Evolutionary conservation across 2,329 filamentous ascomycete species (phyloP).

Genomic region (Clarireedia sp.): DNA sequence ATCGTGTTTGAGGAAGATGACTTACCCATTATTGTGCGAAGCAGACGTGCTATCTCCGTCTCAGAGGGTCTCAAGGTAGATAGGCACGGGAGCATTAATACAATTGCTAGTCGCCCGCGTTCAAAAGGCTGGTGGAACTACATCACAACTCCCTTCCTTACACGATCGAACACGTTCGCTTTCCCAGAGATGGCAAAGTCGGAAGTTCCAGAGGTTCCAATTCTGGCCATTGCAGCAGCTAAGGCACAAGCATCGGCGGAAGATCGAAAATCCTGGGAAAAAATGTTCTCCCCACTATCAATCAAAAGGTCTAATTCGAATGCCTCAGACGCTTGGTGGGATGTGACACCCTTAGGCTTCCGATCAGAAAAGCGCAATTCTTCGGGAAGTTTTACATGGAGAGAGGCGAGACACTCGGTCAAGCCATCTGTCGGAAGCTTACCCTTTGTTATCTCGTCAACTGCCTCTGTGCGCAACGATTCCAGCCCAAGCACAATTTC

Average conservation of each 20-base stretch:
- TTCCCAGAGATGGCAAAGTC: conserved; percentile 10
- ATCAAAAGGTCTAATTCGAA: conserved; percentile 25
- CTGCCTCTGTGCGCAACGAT: conserved; percentile 12
- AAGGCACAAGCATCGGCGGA: conserved; percentile 20
- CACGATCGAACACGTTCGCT: conserved; percentile 29
- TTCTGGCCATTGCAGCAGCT: conserved; percentile 28
- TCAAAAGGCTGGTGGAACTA: conserved; percentile 73
- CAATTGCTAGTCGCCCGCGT: conserved; percentile 35
- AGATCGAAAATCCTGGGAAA: conserved; percentile 27
- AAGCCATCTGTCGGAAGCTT: conserved; percentile 23
- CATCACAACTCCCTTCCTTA: conserved; percentile 61
- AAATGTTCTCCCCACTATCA: conserved; percentile 27
- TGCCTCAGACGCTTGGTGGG: conserved; percentile 34
- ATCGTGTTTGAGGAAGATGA: conserved; percentile 67
- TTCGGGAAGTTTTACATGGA: conserved; percentile 12
- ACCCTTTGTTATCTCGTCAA: conserved; percentile 19
- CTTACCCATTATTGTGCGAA: conserved; percentile 34
- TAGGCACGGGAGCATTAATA: conserved; percentile 24
- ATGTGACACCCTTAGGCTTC: conserved; percentile 10
- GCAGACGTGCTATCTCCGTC: conserved; percentile 32
- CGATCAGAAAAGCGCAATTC: conserved; percentile 16
- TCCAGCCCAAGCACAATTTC: background rate
- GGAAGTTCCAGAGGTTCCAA: conserved; percentile 27
- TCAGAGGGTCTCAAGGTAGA: conserved; percentile 12
- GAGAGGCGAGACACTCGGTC: conserved; percentile 23